Evolutionary conservation across 257 asterid species (phyloP).

Genomic region (Solanum lignicaule): DNA sequence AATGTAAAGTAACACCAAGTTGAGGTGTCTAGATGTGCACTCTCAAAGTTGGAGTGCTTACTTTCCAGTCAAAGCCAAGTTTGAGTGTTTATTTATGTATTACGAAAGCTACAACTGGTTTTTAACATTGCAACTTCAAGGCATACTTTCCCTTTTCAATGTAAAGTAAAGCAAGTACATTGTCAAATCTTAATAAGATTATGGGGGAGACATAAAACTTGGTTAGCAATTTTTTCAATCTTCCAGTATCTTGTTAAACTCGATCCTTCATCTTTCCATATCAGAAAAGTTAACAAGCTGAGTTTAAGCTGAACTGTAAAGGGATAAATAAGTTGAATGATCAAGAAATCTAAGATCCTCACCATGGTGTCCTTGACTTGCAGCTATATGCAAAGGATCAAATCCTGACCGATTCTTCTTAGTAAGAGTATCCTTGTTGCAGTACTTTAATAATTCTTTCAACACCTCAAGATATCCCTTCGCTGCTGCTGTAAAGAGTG

Average conservation of each 20-base stretch:
- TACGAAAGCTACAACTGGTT: not conserved
- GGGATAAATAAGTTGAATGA: not conserved
- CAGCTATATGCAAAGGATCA: constrained; percentile 45
- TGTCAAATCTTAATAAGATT: not conserved
- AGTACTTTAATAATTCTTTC: constrained; percentile 31
- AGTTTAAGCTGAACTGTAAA: not conserved
- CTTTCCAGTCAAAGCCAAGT: not conserved
- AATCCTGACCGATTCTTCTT: constrained; percentile 34
- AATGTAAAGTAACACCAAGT: not conserved
- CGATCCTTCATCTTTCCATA: not conserved
- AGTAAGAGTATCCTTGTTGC: constrained; percentile 29
- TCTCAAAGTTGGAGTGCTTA: not conserved
- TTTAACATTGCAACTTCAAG: not conserved
- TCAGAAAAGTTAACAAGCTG: not conserved
- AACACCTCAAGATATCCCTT: constrained; percentile 43
- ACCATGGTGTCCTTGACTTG: constrained; percentile 45
- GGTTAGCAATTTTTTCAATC: not conserved
- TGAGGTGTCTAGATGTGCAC: not conserved
- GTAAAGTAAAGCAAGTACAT: not conserved
- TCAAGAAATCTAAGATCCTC: not conserved
- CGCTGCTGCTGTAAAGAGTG: constrained; percentile 36
- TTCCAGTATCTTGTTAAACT: not conserved
- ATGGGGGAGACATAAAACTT: not conserved
- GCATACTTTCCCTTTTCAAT: not conserved
- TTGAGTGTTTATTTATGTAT: not conserved